Evolutionary conservation across 1,284 basidiomycete genomes (phyloP).

Genomic region (Cryptococcus wingfieldii): DNA sequence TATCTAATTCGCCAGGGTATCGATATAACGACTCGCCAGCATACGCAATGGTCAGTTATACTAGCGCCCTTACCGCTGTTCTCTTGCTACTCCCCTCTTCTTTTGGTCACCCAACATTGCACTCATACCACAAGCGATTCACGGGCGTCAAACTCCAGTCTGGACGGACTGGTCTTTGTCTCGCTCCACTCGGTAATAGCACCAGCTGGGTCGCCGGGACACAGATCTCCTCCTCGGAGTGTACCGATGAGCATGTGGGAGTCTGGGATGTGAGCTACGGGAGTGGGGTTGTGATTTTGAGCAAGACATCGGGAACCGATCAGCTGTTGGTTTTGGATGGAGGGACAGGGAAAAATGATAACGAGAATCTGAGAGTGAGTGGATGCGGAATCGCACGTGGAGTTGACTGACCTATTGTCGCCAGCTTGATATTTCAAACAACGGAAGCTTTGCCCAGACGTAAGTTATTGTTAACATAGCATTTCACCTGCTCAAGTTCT

Average conservation of each 20-base stretch:
- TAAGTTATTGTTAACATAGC: neutral
- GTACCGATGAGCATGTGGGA: neutral
- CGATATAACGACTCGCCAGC: too few species aligned
- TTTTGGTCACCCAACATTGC: too few species aligned
- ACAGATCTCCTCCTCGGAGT: neutral
- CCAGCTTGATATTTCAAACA: slow-evolving; percentile 10
- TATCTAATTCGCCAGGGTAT: too few species aligned
- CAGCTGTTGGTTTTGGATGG: slow-evolving; percentile 21
- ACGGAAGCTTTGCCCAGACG: slow-evolving; percentile 19
- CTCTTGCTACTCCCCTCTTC: too few species aligned
- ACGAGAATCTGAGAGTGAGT: slow-evolving; percentile 15
- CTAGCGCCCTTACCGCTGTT: too few species aligned
- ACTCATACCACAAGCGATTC: neutral
- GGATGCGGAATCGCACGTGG: too few species aligned
- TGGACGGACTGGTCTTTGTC: slow-evolving; percentile 3
- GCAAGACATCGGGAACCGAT: slow-evolving; percentile 1
- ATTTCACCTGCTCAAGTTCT: neutral
- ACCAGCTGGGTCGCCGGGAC: neutral
- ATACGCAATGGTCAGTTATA: too few species aligned
- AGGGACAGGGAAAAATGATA: slow-evolving; percentile 14
- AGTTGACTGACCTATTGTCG: too few species aligned
- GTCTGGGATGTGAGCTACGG: slow-evolving; percentile 18
- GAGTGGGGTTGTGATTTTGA: slow-evolving; percentile 10
- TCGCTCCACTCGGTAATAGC: neutral
- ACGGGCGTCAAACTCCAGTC: slow-evolving; percentile 10